A percentile compares a stretch with the other conserved stretches of the same genome.
phyloP scores from a whole-genome alignment of 257 asterid genomes.

The Salvia rosmarinus region DNA sequence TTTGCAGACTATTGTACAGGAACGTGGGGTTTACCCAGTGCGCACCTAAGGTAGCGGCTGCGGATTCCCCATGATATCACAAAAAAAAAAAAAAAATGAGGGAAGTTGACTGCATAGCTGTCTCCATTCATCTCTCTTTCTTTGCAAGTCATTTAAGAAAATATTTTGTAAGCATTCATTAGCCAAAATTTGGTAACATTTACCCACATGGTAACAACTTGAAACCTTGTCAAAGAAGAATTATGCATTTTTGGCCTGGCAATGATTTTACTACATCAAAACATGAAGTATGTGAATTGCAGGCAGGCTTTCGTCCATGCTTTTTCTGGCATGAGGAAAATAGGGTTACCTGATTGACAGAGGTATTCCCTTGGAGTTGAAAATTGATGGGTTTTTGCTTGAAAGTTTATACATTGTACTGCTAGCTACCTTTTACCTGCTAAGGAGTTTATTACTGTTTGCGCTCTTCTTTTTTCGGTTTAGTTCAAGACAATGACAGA shows the following conservation, averaged over 20 bases:
- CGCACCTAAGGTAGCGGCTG: too few relatives aligned
- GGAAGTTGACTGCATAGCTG: too few relatives aligned
- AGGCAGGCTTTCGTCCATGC: not conserved
- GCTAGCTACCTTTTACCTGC: slow-evolving; percentile 13
- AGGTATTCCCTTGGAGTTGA: not conserved
- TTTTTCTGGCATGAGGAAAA: slow-evolving; percentile 3
- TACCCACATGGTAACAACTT: not conserved
- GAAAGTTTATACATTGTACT: slow-evolving; percentile 8
- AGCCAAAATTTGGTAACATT: not conserved
- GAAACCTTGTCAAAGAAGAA: not conserved
- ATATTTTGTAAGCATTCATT: not conserved
- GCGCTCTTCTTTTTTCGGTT: slow-evolving; percentile 4
- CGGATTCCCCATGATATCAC: too few relatives aligned
- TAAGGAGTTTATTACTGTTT: not conserved
- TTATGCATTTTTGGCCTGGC: not conserved
- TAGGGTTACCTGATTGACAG: not conserved
- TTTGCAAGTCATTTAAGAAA: not conserved
- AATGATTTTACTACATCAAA: not conserved
- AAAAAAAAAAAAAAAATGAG: too few relatives aligned
- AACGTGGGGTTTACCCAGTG: too few relatives aligned
- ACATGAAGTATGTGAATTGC: not conserved
- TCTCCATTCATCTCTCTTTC: not conserved
- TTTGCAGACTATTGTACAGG: too few relatives aligned
- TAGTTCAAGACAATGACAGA: slow-evolving; percentile 24
- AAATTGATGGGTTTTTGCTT: slow-evolving; percentile 11